Evolutionary conservation across 2,329 filamentous ascomycete genomes (phyloP), one percentile per base, ranked within the genome.

Genomic region (Trichophyton benhamiae): DNA sequence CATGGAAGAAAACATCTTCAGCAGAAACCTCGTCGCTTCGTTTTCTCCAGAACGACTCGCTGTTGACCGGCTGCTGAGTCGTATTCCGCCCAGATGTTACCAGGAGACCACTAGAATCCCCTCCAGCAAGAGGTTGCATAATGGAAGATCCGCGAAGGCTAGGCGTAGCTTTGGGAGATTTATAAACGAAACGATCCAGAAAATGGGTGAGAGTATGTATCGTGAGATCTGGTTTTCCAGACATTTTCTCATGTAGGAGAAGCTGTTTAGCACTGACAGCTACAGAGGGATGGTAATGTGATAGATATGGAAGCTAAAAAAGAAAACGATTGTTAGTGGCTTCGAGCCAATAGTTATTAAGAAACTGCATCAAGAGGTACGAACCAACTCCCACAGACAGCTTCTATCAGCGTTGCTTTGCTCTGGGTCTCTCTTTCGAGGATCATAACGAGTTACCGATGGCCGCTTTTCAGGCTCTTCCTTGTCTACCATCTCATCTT

Each of bases 171-270:
- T 96, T 96, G 64, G 92, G 86, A 68, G 94, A 96, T 67, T 89
- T 87, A 80, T 97, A 99, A n/a, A 96, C 90, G 74, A 99, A 99
- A 68, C 95, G 91, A 76, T 99, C 94, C 62, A 99, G 80, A 80
- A 99, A 99, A 73, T 95, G 88, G 70, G 94, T 94, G 57, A 99
- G 82, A 1, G 89, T 94, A 73, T 97, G 92, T 62, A 90, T 86
- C 15, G 88, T 87, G 59, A 96, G 80, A 68, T 99, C 94, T 0
- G 94, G 91, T 74, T 97, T 97, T 65, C 88, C 84, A 63, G 89
- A 86, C 73, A 89, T 85, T 59, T 84, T 81, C 66, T 86, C 82
- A 63, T 85, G 83, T 58, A 82, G 79, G 7, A 95, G 75, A 44
- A 97, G 77, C 61, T 86, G 84, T 15, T 81, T 78, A 0, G 92